A percentile compares a stretch with the other conserved stretches of the same genome.
Evolutionary conservation across 73 alveolate genomes (phyloP).

Genomic region (Paramecium sexaurelia): DNA sequence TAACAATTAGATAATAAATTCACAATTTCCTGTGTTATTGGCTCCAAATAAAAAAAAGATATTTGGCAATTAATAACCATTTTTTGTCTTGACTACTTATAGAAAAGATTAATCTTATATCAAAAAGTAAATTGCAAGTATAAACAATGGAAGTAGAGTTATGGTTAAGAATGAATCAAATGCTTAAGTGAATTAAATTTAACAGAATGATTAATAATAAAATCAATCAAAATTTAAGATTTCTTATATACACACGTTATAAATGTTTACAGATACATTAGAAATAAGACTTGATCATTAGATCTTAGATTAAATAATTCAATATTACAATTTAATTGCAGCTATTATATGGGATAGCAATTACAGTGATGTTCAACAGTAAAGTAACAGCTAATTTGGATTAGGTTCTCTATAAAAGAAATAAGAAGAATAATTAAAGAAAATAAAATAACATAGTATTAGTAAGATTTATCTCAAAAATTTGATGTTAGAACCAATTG

Average conservation of each 20-base stretch:
- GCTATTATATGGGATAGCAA: slow-evolving; percentile 38
- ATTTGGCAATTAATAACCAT: slow-evolving; percentile 55
- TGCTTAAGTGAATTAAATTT: neutral
- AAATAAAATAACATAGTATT: slow-evolving; percentile 38
- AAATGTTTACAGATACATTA: slow-evolving; percentile 59
- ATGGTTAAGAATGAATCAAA: slow-evolving; percentile 1
- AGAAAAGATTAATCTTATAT: slow-evolving; percentile 43
- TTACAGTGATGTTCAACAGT: neutral
- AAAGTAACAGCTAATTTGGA: neutral
- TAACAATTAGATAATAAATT: slow-evolving; percentile 47
- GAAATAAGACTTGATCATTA: slow-evolving; percentile 67
- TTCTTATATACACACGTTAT: slow-evolving; percentile 46
- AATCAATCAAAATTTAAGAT: slow-evolving; percentile 4
- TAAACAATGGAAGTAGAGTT: neutral
- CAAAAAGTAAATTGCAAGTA: neutral
- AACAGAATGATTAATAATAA: neutral
- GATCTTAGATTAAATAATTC: slow-evolving; percentile 47
- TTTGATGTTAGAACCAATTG: slow-evolving; percentile 64
- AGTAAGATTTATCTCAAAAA: slow-evolving; percentile 59
- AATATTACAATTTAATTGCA: slow-evolving; percentile 38
- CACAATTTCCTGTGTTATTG: slow-evolving; percentile 60
- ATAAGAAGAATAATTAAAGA: slow-evolving; percentile 47
- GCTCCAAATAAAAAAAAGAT: slow-evolving; percentile 66
- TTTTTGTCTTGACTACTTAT: slow-evolving; percentile 33
- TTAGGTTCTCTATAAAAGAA: slow-evolving; percentile 14